Percentiles rank a stretch among this genome's conserved stretches.
Conservation (phyloP, 2,329 filamentous ascomycete genomes). For the Penicillium sp. region DNA sequence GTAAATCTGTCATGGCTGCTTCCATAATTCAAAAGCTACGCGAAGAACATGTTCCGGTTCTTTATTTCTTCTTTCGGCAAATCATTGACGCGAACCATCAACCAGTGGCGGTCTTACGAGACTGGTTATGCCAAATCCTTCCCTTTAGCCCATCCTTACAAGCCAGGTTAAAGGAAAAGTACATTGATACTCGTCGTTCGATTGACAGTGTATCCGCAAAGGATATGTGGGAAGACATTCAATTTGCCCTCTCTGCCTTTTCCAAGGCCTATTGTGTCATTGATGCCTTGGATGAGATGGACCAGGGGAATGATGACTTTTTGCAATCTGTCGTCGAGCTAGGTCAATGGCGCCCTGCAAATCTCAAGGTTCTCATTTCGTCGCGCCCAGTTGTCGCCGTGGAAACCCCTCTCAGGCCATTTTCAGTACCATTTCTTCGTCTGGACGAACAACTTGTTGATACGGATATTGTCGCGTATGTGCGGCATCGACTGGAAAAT, state of each 20-base stretch:
- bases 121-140: slow-evolving; percentile 22
- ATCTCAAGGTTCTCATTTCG: slow-evolving; percentile 49
- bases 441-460: slow-evolving; percentile 10
- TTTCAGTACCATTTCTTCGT: slow-evolving; percentile 12
- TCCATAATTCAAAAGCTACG: slow-evolving; percentile 14
- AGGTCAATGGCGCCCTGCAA: slow-evolving; percentile 33
- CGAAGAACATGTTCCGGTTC: slow-evolving; percentile 8
- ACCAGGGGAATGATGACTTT: slow-evolving; percentile 40
- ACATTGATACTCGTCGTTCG: not conserved
- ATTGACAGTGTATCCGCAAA: slow-evolving; percentile 2
- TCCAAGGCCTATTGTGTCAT: slow-evolving; percentile 41
- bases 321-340: slow-evolving; percentile 37
- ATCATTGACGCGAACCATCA: slow-evolving; percentile 25
- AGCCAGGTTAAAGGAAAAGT: slow-evolving; percentile 3
- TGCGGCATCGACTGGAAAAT: slow-evolving; percentile 11
- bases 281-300: slow-evolving; percentile 54
- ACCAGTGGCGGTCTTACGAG: slow-evolving; percentile 16
- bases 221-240: slow-evolving; percentile 17
- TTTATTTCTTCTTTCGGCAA: slow-evolving; percentile 28
- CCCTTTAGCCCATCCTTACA: slow-evolving; percentile 4
- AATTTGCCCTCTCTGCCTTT: slow-evolving; percentile 5
- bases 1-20: slow-evolving; percentile 29
- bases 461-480: slow-evolving; percentile 18
- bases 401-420: not conserved
- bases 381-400: slow-evolving; percentile 38